A percentile compares a stretch with the other conserved stretches of the same genome.
Evolutionary conservation across 768 basidiomycete genomes (phyloP).

Genomic region (Podaxis sp.): DNA sequence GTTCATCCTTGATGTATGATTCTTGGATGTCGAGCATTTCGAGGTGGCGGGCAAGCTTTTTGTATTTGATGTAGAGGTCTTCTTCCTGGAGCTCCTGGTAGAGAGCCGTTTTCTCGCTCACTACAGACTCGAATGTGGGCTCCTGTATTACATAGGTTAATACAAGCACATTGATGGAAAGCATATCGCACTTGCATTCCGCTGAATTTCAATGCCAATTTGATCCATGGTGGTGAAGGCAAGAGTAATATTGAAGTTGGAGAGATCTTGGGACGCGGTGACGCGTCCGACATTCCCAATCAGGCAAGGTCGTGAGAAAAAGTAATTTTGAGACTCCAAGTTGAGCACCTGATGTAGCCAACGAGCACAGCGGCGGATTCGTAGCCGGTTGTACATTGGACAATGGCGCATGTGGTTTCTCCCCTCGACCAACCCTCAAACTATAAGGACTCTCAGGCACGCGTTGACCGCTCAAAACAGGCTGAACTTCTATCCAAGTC

Average conservation of each 20-base stretch:
- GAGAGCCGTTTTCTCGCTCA: conserved; percentile 86
- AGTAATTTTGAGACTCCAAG: neutral
- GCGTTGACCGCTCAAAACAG: conserved; percentile 77
- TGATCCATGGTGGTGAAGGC: conserved; percentile 68
- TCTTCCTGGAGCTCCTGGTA: conserved; percentile 87
- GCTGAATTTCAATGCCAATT: conserved; percentile 82
- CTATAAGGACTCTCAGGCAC: conserved; percentile 92
- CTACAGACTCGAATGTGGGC: conserved; percentile 84
- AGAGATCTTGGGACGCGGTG: conserved; percentile 34
- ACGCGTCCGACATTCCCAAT: conserved; percentile 47
- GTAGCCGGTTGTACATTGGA: conserved; percentile 13
- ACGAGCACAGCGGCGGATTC: conserved; percentile 11
- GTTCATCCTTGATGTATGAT: conserved; percentile 98
- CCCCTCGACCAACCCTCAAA: conserved; percentile 92
- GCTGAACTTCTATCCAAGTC: conserved; percentile 81
- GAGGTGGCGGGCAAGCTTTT: conserved; percentile 91
- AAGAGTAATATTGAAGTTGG: conserved; percentile 20
- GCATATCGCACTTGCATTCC: conserved; percentile 55
- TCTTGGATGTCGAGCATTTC: conserved; percentile 95
- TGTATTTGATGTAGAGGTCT: conserved; percentile 96
- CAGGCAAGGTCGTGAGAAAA: conserved; percentile 21
- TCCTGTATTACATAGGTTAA: conserved; percentile 52
- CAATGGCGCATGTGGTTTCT: conserved; percentile 84
- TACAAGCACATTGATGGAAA: neutral
- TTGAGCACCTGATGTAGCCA: neutral